Base-by-base conservation (phyloP, 495 filamentous ascomycete genomes). In the Aspergillus carlsbadensis region DNA sequence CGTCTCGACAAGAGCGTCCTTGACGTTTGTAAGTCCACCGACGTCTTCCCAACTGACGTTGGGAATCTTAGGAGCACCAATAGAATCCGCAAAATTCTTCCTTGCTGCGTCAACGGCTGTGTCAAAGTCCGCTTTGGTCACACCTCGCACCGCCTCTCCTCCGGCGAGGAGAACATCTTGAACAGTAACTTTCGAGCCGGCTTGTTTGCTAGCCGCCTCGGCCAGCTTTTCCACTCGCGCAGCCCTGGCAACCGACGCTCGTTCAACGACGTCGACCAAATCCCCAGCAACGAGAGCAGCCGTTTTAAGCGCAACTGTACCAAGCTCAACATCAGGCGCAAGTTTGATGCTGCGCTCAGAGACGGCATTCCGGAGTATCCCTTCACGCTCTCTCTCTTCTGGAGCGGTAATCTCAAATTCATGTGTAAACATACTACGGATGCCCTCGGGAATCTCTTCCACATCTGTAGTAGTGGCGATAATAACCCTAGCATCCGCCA, bases 31-130 rank as follows among this genome's bases (percentile, higher is more conserved):
- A 24, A 99, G 79, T 34, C 94, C 94, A 65, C 94, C 94, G 49
- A 99, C 94, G 70, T 99, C 95, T 52, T 92, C 87, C 95, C 95
- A 98, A 51, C 83, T 82, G 3, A 99, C 95, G 62, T 96, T 96
- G 11, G 94, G 94, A 64, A 98, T 98, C 80, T 97, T 97, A 1
- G 94, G 94, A 31, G 94, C 95, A 40, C 95, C 95, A 61, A 99
- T 98, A 10, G 92, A 85, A 69, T 98, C 95, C 5, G 93, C 90
- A 65, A 99, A 98, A 69, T 96, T 98, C 80, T 96, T 95, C 33
- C 94, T 86, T 2, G 95, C 94, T 15, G 90, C 89, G 50, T 97
- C 95, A 6, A 98, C 91, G 0, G 94, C 94, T 15, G 84, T 66
- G 61, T 96, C 90, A 55, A 98, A 94, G 71, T 99, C 94, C 2